Evolutionary conservation across 75 land plant genomes (phyloP).

Genomic region (Picea glauca): DNA sequence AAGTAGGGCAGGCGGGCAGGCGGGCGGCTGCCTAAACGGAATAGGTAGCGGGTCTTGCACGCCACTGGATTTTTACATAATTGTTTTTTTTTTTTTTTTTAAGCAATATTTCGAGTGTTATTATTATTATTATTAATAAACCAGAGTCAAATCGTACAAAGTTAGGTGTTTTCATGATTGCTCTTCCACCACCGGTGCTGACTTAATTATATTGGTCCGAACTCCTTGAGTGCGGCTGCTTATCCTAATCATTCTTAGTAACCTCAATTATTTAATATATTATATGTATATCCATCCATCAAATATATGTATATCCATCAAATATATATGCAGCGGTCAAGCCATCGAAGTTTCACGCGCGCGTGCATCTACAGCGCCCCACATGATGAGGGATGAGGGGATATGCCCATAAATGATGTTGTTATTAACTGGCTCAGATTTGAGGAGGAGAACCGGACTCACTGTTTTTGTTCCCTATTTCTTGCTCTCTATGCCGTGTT

Average conservation of each 20-base stretch:
- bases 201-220: conserved; percentile 12
- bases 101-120: too few species aligned
- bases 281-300: background rate
- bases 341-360: background rate
- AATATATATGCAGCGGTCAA: background rate
- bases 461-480: too few species aligned
- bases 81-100: too few species aligned
- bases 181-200: conserved; percentile 9
- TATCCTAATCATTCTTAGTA: conserved; percentile 8
- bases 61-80: background rate
- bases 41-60: conserved; percentile 13
- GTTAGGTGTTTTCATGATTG: background rate
- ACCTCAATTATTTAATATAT: background rate
- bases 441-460: too few species aligned
- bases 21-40: background rate
- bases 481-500: too few species aligned
- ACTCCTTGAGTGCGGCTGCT: background rate
- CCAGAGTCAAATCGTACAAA: conserved; percentile 14
- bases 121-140: too few species aligned
- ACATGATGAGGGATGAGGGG: too few species aligned
- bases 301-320: background rate
- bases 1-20: too few species aligned
- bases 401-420: background rate
- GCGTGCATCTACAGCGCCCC: conserved; percentile 13
- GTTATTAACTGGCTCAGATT: too few species aligned